Base-by-base conservation (phyloP, 441 rosid genomes). In the Erodium trifolium region DNA sequence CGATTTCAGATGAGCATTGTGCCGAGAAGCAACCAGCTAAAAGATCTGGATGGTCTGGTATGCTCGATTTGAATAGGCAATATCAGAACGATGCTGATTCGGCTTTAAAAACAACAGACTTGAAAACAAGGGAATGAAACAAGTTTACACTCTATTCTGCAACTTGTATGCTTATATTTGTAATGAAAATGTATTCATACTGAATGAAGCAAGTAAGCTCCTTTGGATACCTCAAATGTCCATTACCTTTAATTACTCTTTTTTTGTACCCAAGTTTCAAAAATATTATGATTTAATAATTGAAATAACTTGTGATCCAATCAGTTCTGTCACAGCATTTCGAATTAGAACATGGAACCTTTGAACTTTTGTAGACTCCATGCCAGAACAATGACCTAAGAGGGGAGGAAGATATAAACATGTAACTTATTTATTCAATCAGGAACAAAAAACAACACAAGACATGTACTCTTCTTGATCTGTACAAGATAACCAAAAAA, bases 31-130 rank as follows among this genome's bases (percentile, higher is more conserved):
- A 83, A 55, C 69, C 70, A 35, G 76, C 70, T 34, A 85, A 79
- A 73, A 86, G 80, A 77, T 66, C 8, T 51, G 59, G 18, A 51
- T 51, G 59, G 62, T 55, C 23, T 55, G 62, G 62, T 55, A 75
- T 70, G 62, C 72, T 89, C 65, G 95, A 88, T 75, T 83, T 88
- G 65, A 89, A 89, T 66, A 77, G 74, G 49, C 78, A 80, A 59
- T 86, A 78, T 68, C 85, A 79, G 74, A 77, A 55, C 14, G 23
- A 55, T 17, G 23, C 5, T 55, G 62, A 14, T 51, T n/a, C 16
- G 7, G 59, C 18, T 51, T 6, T 6, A 49, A n/a, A n/a, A 51
- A 51, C 19, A 3, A 53, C 81, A 70, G 88, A 87, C 82, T 76
- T 84, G 80, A 88, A 85, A 68, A 68, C 77, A 71, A 71, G 77